Base-by-base conservation (phyloP, 306 rosid genomes). In the Mimosa pudica region DNA sequence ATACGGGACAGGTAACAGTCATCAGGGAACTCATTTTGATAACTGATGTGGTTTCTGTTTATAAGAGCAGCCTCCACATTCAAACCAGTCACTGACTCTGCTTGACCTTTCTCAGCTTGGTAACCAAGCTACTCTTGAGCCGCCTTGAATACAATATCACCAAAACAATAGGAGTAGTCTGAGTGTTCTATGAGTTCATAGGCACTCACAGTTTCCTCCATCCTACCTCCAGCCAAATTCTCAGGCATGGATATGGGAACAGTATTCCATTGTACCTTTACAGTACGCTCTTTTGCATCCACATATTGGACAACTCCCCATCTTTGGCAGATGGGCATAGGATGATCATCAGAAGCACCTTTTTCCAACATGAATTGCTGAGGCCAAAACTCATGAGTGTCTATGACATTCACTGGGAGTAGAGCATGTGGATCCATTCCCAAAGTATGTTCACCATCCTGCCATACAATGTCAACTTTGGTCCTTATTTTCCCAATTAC, bases 101-200 rank as follows among this genome's bases (percentile, higher is more conserved):
- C 87, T 64, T 65, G 58, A 75, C 83, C 74, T 80, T 80, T 62
- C 54, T 80, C 85, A 75, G 83, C 87, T 80, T 74, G 87, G 75
- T 78, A 86, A 74, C 73, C 90, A 76, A 82, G 80, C 80, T 91
- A 90, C 58, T 85, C 82, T 76, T 76, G 88, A 77, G n/a, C n/a
- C n/a, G 87, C 85, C 94, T 87, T 89, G 82, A 87, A 88, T 84
- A 96, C 97, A 86, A 90, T 78, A 87, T 96, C 98, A 48, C 98
- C 98, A 70, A 89, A 88, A 83, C 83, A 89, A 86, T 79, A 90
- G 36, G 92, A 86, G 81, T 80, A 93, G 80, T 91, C 96, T 7
- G 97, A 96, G 90, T 93, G 99, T 86, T 96, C 98, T 10, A 88
- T 73, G 74, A 96, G 86, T 82, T 91, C 99, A 7, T 93, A 96